These are phyloP conservation scores for Backusella psychrophila DNA, from an alignment of 192 early-diverging fungal species.

Conservation along the genomic window DNA sequence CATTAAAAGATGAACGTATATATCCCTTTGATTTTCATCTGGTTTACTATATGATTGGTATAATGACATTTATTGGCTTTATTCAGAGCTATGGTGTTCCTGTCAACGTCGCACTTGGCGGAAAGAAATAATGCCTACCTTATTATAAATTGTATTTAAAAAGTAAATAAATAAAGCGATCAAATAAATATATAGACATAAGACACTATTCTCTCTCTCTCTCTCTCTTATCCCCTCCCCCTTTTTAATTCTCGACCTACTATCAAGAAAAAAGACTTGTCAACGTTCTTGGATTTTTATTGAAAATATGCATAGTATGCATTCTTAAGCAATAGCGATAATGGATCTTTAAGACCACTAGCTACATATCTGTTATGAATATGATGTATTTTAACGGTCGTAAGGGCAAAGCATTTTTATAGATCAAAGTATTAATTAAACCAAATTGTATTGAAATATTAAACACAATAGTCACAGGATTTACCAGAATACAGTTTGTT, in stretches of 20 bases:
- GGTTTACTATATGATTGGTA: slow-evolving; percentile 47
- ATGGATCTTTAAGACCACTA: not conserved
- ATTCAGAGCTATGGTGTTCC: slow-evolving; percentile 39
- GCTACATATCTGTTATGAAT: not conserved
- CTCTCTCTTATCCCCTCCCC: no score
- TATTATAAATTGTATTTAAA: not conserved
- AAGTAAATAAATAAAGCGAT: not conserved
- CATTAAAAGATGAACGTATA: slow-evolving; percentile 37
- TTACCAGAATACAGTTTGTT: not conserved
- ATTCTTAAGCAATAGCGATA: not conserved
- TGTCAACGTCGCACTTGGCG: not conserved
- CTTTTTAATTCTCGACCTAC: not conserved
- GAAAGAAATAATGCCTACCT: not conserved
- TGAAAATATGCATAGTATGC: not conserved
- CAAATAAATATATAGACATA: not conserved
- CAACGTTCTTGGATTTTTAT: not conserved
- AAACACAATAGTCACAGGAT: not conserved
- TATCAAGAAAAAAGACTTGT: not conserved
- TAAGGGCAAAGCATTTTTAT: not conserved
- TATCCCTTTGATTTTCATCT: slow-evolving; percentile 59
- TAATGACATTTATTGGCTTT: slow-evolving; percentile 37
- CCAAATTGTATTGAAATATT: not conserved
- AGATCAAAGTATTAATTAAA: not conserved
- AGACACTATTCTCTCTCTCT: no score
- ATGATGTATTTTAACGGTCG: not conserved